Evolutionary conservation across 2,329 filamentous ascomycete species (phyloP).

Genomic region (Penicillium thymicola): DNA sequence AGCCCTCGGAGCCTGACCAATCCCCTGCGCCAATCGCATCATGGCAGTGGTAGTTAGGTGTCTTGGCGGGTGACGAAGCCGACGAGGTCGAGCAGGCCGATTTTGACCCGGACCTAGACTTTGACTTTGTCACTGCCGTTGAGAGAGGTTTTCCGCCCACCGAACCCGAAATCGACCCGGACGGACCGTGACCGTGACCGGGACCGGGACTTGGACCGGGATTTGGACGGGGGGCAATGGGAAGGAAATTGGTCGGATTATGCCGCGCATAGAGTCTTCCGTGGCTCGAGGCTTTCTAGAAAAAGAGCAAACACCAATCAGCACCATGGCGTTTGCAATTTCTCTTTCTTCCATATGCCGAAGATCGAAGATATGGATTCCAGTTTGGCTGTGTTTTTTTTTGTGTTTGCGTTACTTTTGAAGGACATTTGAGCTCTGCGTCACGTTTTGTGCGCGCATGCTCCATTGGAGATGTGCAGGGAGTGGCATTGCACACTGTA

Average conservation of each 20-base stretch:
- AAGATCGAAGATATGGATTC: conserved; percentile 17
- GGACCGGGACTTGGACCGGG: background rate
- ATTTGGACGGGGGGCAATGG: conserved; percentile 19
- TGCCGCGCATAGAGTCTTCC: conserved; percentile 22
- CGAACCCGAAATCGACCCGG: background rate
- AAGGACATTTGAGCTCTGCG: conserved; percentile 29
- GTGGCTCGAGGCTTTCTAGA: conserved; percentile 23
- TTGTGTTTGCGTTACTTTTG: conserved; percentile 32
- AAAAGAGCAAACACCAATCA: conserved; percentile 19
- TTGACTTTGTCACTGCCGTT: background rate
- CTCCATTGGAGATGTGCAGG: conserved; percentile 86
- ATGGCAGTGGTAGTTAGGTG: background rate
- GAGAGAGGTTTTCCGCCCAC: background rate
- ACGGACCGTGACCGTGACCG: background rate
- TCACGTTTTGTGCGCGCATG: conserved; percentile 63
- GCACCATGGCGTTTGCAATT: conserved; percentile 20
- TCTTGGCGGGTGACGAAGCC: background rate
- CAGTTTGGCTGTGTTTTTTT: conserved; percentile 5
- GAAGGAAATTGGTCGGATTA: conserved; percentile 20
- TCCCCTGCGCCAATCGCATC: conserved; percentile 8
- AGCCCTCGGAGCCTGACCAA: conserved; percentile 22
- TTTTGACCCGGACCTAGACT: conserved; percentile 16
- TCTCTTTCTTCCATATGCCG: conserved; percentile 8
- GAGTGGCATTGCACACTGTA: conserved; percentile 76
- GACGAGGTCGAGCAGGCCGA: conserved; percentile 2